These are phyloP conservation scores for Saturnispora mendoncae DNA, from an alignment of 805 yeast species.

Conservation along the genomic window DNA sequence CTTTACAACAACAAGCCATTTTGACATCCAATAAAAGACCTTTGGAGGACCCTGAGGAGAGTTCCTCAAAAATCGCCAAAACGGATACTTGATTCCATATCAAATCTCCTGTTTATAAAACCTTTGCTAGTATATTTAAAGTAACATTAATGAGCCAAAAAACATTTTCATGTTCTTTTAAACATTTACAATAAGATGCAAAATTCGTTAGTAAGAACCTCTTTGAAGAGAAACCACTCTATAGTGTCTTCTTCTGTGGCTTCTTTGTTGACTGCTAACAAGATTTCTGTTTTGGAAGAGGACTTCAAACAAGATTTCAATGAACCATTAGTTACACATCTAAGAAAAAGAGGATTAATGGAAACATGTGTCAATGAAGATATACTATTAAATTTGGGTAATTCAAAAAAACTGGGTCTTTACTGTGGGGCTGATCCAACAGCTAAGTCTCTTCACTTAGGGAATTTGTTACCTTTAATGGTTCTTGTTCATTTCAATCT, in stretches of 20 bases:
- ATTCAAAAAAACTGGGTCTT: conserved; percentile 39
- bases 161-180: no score
- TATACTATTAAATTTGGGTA: conserved; percentile 18
- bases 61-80: conserved; percentile 3
- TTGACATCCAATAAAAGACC: conserved; percentile 11
- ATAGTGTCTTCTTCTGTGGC: conserved; percentile 16
- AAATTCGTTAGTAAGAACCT: background rate
- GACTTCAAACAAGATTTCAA: conserved; percentile 26
- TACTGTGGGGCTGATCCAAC: conserved; percentile 98
- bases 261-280: conserved; percentile 15
- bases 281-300: conserved; percentile 16
- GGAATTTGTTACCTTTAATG: conserved; percentile 83
- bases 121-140: no score
- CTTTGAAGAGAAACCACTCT: background rate
- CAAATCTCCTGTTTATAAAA: no score
- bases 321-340: conserved; percentile 33
- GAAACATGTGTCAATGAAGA: conserved; percentile 34
- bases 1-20: conserved; percentile 12
- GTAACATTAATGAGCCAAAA: no score
- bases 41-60: background rate
- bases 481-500: conserved; percentile 73
- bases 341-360: conserved; percentile 39
- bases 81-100: background rate
- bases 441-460: conserved; percentile 81
- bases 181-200: no score